Evolutionary conservation across 495 filamentous ascomycete genomes (phyloP).

Genomic region (Aspergillus sclerotioniger): DNA sequence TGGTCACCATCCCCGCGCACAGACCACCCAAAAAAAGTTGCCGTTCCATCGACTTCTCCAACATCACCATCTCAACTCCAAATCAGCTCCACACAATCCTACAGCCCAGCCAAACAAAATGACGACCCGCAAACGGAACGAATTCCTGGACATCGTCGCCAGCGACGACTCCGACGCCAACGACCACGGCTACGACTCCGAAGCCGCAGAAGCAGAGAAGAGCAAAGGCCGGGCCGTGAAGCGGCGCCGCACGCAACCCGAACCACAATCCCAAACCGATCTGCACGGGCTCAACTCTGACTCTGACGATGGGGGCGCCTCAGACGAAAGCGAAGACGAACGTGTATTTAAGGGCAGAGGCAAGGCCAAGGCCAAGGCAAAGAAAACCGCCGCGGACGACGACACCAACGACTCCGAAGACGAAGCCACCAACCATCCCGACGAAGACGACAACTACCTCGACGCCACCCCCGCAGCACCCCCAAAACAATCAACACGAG

Average conservation of each 20-base stretch:
- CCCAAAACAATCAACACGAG: conserved; percentile 23
- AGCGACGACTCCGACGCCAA: conserved; percentile 63
- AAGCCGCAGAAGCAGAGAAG: conserved; percentile 60
- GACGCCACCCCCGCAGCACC: conserved; percentile 19
- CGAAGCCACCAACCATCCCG: conserved; percentile 11
- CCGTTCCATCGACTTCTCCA: neutral
- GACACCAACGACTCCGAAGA: conserved; percentile 17
- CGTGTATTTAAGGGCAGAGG: neutral
- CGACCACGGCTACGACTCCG: conserved; percentile 66
- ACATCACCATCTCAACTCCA: conserved; percentile 5
- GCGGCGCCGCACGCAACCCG: conserved; percentile 49
- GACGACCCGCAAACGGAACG: conserved; percentile 68
- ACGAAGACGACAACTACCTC: conserved; percentile 21
- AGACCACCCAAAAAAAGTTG: conserved; percentile 24
- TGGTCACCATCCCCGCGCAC: conserved; percentile 13
- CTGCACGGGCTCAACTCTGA: conserved; percentile 16
- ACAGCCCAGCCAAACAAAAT: conserved; percentile 37
- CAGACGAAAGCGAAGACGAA: conserved; percentile 35
- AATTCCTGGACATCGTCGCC: conserved; percentile 65
- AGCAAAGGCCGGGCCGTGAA: conserved; percentile 65
- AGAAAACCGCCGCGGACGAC: conserved; percentile 10
- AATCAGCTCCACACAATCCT: neutral
- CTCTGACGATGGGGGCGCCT: conserved; percentile 19
- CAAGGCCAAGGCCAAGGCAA: conserved; percentile 7
- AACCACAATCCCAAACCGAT: conserved; percentile 18